Base-by-base conservation (phyloP, 2,329 filamentous ascomycete genomes). In the Monilinia fructigena region DNA sequence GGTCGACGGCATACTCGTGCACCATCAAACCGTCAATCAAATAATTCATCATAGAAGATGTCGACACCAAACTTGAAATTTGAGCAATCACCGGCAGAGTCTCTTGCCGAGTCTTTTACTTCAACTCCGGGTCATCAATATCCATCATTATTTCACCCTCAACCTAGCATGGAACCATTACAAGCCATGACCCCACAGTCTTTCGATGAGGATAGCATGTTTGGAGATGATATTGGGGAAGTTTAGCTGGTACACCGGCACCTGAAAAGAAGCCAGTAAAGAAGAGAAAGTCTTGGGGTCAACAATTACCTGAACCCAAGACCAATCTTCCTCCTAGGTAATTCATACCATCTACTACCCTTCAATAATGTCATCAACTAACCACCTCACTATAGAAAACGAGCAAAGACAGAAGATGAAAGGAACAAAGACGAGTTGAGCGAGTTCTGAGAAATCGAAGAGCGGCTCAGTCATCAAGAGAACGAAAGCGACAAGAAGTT, bases 381-480 rank as follows among this genome's bases (percentile, higher is more conserved):
- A 74, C 60, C 48, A 55, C 14, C 35, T 58, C 14, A 1, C 45
- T 23, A 0, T 70, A 92, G 91, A 72, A 99, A 99, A 86, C 92
- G 95, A 69, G 95, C 95, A 74, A 99, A 98, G 85, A 99, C 95
- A 3, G 94, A 96, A 75, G 95, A 97, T 75, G 95, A 99, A 99
- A 99, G 81, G 95, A 98, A 80, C 95, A 99, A 79, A 90, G 95
- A 55, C 91, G 95, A 69, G 96, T 98, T 65, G 95, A 99, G 82
- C 92, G 95, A 69, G 95, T 99, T 71, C 92, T 98, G 74, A 90
- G 95, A 55, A 99, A 99, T 77, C 92, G 95, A 71, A 91, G 93
- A 68, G 95, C 95, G 55, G 95, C 95, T 52, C 95, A 98, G 83
- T 97, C 96, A 67, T 99, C 95, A 4, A 86, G 95, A 61, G 95